Percentiles rank a stretch among this genome's conserved stretches.
Conservation (phyloP, 768 basidiomycete genomes). For the Mycena galericulata region DNA sequence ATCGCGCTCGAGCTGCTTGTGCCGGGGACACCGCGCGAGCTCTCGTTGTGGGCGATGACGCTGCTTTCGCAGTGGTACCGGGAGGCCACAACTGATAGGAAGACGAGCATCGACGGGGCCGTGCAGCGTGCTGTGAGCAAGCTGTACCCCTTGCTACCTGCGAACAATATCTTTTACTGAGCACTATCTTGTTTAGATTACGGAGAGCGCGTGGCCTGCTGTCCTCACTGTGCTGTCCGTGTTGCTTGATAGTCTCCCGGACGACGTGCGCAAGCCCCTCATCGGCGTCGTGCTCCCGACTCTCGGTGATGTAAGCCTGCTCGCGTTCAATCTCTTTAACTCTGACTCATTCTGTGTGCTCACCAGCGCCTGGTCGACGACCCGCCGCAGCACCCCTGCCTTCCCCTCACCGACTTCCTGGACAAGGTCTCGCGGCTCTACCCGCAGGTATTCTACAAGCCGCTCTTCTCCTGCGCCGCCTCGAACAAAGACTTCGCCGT, state of each 20-base stretch:
- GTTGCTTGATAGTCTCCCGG: conserved; percentile 58
- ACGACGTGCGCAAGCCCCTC: conserved; percentile 58
- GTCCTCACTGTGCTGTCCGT: conserved; percentile 55
- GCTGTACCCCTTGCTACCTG: conserved; percentile 12
- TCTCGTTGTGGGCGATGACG: conserved; percentile 46
- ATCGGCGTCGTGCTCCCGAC: conserved; percentile 57
- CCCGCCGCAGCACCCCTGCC: conserved; percentile 62
- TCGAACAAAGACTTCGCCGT: conserved; percentile 72
- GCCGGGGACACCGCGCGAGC: conserved; percentile 42
- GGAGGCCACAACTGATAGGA: conserved; percentile 53
- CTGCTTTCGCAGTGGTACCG: conserved; percentile 55
- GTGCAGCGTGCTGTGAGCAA: conserved; percentile 56
- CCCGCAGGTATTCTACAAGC: conserved; percentile 78
- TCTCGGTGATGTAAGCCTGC: conserved; percentile 60
- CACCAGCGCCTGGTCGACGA: conserved; percentile 64
- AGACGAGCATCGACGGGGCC: conserved; percentile 52
- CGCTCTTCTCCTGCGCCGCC: conserved; percentile 76
- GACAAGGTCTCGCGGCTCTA: conserved; percentile 60
- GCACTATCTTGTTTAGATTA: conserved; percentile 44
- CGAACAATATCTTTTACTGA: background rate
- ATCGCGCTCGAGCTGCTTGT: conserved; percentile 57
- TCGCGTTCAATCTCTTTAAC: background rate
- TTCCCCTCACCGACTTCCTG: conserved; percentile 63
- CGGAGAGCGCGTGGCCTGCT: conserved; percentile 55
- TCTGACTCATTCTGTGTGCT: background rate